Base-by-base conservation (phyloP, 257 asterid genomes). In the Scutellaria minor region DNA sequence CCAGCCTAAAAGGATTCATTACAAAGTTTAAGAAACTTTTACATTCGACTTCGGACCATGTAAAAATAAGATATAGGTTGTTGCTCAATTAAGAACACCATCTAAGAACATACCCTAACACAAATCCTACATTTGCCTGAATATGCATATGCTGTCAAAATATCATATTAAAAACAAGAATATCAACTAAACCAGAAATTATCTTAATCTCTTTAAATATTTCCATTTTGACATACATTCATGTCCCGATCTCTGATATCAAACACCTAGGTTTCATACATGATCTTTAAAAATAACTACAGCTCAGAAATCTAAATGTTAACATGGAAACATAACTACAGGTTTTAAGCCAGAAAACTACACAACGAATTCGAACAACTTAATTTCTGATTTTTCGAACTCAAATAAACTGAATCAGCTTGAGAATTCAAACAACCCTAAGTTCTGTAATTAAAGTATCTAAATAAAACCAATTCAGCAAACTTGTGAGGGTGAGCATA, bases 361-460 rank as follows among this genome's bases (percentile, higher is more conserved):
- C 13, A 3, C 13, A 51, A 13, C 7, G 8, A 63, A 41, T 65
- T 52, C 4, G 37, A 24, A 22, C 14, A 22, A 51, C 56, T 12
- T 45, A 2, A 37, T 3, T 10, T 35, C 24, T 9, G 22, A 70
- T 37, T 42, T 64, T 24, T 62, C 59, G 5, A 31, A 48, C 37
- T 8, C 8, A 6, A 20, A 48, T 27, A 24, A 31, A 5, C 18
- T 68, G 9, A 14, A 18, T 68, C 20, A 31, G 20, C 40, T 15
- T 42, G 27, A 8, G 44, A 27, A 14, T 59, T 35, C 37, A 31
- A 66, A 47, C 57, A 75, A 59, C 74, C 78, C 77, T 55, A 77
- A 70, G 20, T 68, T 47, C 56, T 8, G 13, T 45, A 56, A 71
- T 40, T 14, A 31, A 9, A 57, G 13, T 56, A 46, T 56, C 66